phyloP scores from a whole-genome alignment of 2,329 filamentous ascomycete species.

The Leptographium lundbergii region DNA sequence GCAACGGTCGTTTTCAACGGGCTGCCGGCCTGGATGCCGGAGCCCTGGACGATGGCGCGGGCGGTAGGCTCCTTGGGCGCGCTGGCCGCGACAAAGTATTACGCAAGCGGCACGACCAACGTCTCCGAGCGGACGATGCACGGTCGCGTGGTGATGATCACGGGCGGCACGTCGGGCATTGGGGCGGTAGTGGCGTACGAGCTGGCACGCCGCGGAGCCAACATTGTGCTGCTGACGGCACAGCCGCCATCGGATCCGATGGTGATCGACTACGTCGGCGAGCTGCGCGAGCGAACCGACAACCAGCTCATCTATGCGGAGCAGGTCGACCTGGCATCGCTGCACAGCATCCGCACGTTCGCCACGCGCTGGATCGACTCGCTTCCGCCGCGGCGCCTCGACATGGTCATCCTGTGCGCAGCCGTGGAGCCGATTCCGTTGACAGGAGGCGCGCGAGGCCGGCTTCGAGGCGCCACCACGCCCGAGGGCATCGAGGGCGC shows the following conservation, averaged over 20 bases:
- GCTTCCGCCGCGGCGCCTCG: constrained; percentile 71
- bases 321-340: constrained; percentile 75
- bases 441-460: constrained; percentile 45
- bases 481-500: constrained; percentile 73
- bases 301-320: constrained; percentile 93
- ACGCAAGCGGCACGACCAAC: constrained; percentile 64
- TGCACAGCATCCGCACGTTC: constrained; percentile 86
- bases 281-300: constrained; percentile 60
- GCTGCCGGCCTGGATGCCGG: constrained; percentile 33
- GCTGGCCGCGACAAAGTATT: constrained; percentile 49
- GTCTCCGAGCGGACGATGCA: constrained; percentile 73
- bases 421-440: constrained; percentile 24
- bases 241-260: constrained; percentile 74
- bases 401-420: constrained; percentile 83
- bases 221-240: constrained; percentile 80
- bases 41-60: constrained; percentile 29
- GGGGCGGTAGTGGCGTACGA: constrained; percentile 64
- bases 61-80: constrained; percentile 15
- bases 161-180: constrained; percentile 87
- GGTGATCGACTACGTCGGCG: constrained; percentile 83
- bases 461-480: constrained; percentile 45
- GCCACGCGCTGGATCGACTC: constrained; percentile 98
- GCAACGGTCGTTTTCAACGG: constrained; percentile 34
- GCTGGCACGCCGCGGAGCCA: constrained; percentile 72
- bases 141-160: constrained; percentile 86